Evolutionary conservation across 2,329 filamentous ascomycete genomes (phyloP).

Genomic region (Fusarium piperis): DNA sequence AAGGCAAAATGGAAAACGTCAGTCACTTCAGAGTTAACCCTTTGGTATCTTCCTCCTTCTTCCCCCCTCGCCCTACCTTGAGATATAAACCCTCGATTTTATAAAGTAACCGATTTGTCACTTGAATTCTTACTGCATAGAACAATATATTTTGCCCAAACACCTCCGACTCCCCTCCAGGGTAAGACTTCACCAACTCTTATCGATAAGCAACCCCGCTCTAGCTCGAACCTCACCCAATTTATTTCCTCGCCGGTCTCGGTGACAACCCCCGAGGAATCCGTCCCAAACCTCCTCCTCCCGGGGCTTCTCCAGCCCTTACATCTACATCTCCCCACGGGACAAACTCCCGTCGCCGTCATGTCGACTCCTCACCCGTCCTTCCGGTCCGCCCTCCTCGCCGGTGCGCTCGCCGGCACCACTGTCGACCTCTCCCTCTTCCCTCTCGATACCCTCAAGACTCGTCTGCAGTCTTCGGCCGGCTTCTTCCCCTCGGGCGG

Average conservation of each 20-base stretch:
- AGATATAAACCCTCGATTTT: not conserved
- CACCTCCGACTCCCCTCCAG: not conserved
- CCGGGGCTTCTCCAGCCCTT: constrained; percentile 14
- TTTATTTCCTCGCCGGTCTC: constrained; percentile 39
- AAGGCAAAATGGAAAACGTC: not conserved
- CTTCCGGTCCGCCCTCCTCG: constrained; percentile 73
- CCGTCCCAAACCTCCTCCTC: not conserved
- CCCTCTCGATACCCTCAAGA: constrained; percentile 98
- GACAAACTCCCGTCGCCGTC: not conserved
- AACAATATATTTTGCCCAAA: not conserved
- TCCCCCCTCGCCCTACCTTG: too few species aligned
- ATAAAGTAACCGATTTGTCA: not conserved
- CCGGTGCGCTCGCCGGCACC: constrained; percentile 91
- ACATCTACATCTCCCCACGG: not conserved
- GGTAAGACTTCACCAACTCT: constrained; percentile 18
- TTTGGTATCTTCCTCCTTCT: too few species aligned
- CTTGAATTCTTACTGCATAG: not conserved
- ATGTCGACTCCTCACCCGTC: constrained; percentile 45
- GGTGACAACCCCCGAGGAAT: constrained; percentile 31
- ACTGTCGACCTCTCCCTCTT: constrained; percentile 97
- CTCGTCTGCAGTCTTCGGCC: constrained; percentile 85
- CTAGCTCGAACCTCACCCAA: constrained; percentile 18
- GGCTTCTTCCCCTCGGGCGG: constrained; percentile 86
- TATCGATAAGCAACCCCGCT: constrained; percentile 40
- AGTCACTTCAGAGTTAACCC: too few species aligned